Percentiles rank a stretch among this genome's conserved stretches.
Conservation (phyloP, 2,329 filamentous ascomycete species). For the Nemania serpens region DNA sequence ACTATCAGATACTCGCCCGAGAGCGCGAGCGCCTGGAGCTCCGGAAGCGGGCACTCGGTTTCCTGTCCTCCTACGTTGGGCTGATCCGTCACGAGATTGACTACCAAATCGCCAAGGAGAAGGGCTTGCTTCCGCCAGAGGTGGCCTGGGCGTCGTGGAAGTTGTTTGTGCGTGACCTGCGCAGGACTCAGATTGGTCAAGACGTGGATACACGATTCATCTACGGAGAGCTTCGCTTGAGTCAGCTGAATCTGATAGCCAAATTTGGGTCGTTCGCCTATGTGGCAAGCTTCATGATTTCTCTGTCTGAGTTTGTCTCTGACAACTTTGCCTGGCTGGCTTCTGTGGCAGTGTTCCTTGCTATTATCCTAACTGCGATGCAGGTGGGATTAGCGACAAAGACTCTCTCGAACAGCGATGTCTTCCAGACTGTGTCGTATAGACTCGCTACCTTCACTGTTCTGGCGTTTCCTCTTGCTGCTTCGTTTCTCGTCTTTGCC, state of each 20-base stretch:
- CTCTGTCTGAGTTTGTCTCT: neutral
- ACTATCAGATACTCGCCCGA: too few species aligned
- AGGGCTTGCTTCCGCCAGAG: conserved; percentile 42
- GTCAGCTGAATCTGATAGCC: conserved; percentile 1
- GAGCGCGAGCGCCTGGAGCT: neutral
- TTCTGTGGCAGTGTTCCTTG: too few species aligned
- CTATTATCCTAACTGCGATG: too few species aligned
- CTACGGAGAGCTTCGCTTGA: conserved; percentile 10
- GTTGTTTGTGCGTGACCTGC: neutral
- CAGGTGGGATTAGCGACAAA: too few species aligned
- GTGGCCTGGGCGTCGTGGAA: neutral
- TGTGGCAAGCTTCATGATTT: too few species aligned
- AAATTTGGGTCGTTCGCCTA: too few species aligned
- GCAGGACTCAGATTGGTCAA: conserved; percentile 24
- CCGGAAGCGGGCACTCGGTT: conserved; percentile 42
- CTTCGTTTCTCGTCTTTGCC: too few species aligned
- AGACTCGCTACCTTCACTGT: too few species aligned
- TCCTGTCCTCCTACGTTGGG: conserved; percentile 46
- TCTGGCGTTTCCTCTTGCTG: too few species aligned
- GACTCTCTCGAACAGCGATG: too few species aligned
- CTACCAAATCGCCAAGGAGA: conserved; percentile 44
- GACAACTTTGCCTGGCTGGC: too few species aligned
- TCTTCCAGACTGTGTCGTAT: too few species aligned
- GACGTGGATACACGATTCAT: neutral
- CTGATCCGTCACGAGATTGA: conserved; percentile 46